phyloP scores from a whole-genome alignment of 2,329 filamentous ascomycete genomes.

The Aureobasidium melanogenum region DNA sequence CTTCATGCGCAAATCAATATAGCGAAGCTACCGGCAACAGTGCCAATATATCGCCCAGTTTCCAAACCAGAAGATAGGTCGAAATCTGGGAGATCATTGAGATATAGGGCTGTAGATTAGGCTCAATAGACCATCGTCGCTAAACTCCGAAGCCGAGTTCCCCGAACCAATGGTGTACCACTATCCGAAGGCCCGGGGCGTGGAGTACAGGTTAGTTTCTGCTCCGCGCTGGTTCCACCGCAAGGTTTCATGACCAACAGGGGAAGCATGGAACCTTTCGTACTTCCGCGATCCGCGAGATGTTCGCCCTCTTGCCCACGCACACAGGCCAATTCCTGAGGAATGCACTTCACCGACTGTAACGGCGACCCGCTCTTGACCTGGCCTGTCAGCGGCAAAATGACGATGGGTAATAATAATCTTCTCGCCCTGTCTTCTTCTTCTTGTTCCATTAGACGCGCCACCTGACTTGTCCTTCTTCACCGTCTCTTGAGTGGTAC shows the following conservation, averaged over 20 bases:
- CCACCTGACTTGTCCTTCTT: conserved; percentile 6
- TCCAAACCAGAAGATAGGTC: background rate
- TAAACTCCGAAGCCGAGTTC: background rate
- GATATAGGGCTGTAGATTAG: conserved; percentile 11
- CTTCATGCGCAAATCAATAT: conserved; percentile 1
- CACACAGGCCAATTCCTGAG: conserved; percentile 8
- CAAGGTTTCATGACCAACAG: conserved; percentile 12
- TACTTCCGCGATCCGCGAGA: conserved; percentile 10
- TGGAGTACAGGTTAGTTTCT: conserved; percentile 6
- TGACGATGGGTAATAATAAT: conserved; percentile 2
- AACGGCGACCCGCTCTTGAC: conserved; percentile 10
- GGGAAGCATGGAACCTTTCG: conserved; percentile 11
- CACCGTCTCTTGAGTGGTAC: conserved; percentile 5
- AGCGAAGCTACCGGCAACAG: background rate
- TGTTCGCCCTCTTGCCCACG: background rate
- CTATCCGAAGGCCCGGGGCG: background rate
- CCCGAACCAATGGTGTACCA: conserved; percentile 7
- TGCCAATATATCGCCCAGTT: conserved; percentile 10
- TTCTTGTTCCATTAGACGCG: background rate
- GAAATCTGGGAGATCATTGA: conserved; percentile 7
- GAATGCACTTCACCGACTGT: conserved; percentile 11
- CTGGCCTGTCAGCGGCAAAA: background rate
- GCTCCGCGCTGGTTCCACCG: conserved; percentile 10
- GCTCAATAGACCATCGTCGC: conserved; percentile 2
- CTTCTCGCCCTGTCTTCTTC: conserved; percentile 4